phyloP scores from a whole-genome alignment of 345 rosid genomes.

The Brassica carinata region DNA sequence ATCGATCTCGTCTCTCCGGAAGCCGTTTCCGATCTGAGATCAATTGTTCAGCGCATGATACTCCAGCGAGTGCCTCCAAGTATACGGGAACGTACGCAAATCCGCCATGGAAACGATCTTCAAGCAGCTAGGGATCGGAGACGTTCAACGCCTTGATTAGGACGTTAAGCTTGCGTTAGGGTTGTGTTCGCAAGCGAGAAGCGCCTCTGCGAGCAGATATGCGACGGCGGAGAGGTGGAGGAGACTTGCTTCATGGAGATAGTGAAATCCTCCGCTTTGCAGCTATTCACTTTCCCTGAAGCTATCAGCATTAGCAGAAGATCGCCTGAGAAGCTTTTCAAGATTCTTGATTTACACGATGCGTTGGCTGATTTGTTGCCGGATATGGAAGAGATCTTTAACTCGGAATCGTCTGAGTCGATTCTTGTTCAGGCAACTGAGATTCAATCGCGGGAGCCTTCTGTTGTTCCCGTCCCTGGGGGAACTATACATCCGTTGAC shows the following conservation, averaged over 20 bases:
- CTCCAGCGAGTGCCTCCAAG: conserved; percentile 43
- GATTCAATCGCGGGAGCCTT: conserved; percentile 87
- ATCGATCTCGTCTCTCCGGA: conserved; percentile 37
- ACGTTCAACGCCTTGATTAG: conserved; percentile 86
- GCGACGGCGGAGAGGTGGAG: conserved; percentile 51
- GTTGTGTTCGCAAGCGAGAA: conserved; percentile 84
- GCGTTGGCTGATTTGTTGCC: conserved; percentile 73
- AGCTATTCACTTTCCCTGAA: conserved; percentile 86
- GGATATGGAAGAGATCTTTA: conserved; percentile 78
- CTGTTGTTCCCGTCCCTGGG: conserved; percentile 77
- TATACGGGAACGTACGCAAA: conserved; percentile 76
- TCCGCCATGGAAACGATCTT: conserved; percentile 75
- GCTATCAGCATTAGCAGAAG: conserved; percentile 91
- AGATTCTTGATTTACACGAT: conserved; percentile 89
- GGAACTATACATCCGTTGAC: conserved; percentile 95
- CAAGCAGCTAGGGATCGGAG: conserved; percentile 75
- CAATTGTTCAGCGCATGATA: conserved; percentile 38
- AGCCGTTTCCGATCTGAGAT: conserved; percentile 39
- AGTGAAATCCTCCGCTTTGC: conserved; percentile 76
- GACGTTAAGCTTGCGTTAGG: conserved; percentile 63
- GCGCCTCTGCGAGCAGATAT: conserved; percentile 74
- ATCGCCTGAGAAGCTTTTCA: conserved; percentile 91
- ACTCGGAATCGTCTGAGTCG: conserved; percentile 53
- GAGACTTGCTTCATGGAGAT: conserved; percentile 92
- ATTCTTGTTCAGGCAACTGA: conserved; percentile 83